Evolutionary conservation across 495 filamentous ascomycete genomes (phyloP), one percentile per base, ranked within the genome.

Genomic region (Penicillium daleae): DNA sequence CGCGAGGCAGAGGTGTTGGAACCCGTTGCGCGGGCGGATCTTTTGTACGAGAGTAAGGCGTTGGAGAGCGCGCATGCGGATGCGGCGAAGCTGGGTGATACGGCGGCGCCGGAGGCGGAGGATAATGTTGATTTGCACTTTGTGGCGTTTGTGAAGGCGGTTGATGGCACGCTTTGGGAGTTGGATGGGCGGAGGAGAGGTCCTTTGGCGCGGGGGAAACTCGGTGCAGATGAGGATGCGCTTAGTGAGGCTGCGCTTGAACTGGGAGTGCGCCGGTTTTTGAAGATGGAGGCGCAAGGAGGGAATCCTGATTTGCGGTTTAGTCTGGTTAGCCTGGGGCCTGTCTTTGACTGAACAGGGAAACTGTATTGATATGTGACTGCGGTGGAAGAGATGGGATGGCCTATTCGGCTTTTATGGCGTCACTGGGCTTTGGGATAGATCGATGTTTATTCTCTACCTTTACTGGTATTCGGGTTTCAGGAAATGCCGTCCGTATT

Each of bases 81-180:
- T 60, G 92, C 87, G 31, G 92, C 92, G 26, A 76, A 70, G 44
- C 64, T 84, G 68, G 94, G 93, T 10, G 90, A 92, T 75, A 92
- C 90, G 4, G 76, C 74, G 37, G 89, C 91, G 51, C 92, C 91
- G 21, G 76, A 75, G 67, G 89, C 89, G 9, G 80, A 82, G 61
- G 88, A 87, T 70, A 81, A 86, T 71, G 83, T 92, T 26, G 89
- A 92, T 69, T 73, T 90, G 70, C 92, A 96, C 73, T 96, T 92
- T 78, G 90, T 96, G 62, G 88, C 86, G 61, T 96, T 96, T 79
- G 91, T 94, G 6, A 92, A 89, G 78, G 85, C 84, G 1, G 75
- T 70, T n/a, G 84, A 88, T 70, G 87, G 87, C 48, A 81, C 82
- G 62, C 71, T 96, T 63, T 96, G 93, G 87, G 93, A 96, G 82